phyloP scores from a whole-genome alignment of 768 basidiomycete species.

The Rhodotorula kratochvilovae region DNA sequence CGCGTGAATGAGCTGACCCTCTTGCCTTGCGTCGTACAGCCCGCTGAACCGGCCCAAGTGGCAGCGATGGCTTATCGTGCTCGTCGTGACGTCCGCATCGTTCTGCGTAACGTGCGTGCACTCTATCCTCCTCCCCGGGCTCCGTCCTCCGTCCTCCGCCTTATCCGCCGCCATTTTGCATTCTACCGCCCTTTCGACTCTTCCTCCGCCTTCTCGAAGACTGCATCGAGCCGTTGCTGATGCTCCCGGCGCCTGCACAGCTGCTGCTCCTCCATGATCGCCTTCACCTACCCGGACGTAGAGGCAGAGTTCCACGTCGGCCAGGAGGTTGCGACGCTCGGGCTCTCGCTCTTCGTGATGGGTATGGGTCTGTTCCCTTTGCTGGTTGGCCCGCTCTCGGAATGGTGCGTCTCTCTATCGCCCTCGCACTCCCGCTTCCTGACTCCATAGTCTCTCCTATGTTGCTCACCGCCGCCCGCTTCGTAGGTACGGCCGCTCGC shows the following conservation, averaged over 20 bases:
- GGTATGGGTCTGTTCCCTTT: constrained; percentile 38
- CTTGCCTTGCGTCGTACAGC: not conserved
- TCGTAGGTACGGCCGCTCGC: constrained; percentile 6
- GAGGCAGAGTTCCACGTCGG: constrained; percentile 57
- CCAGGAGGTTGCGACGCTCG: constrained; percentile 52
- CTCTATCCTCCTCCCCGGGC: too few relatives aligned
- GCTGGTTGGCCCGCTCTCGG: constrained; percentile 50
- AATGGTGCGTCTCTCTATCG: constrained; percentile 57
- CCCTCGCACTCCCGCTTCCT: too few relatives aligned
- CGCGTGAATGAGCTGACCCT: not conserved
- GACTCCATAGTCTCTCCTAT: too few relatives aligned
- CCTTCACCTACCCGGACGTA: constrained; percentile 45
- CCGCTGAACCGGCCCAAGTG: constrained; percentile 30
- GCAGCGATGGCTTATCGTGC: constrained; percentile 43
- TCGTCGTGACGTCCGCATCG: constrained; percentile 35
- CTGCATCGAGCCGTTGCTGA: too few relatives aligned
- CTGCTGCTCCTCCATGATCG: constrained; percentile 24
- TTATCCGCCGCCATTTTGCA: too few relatives aligned
- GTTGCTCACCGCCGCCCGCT: not conserved
- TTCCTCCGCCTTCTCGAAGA: constrained; percentile 13
- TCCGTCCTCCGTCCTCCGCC: too few relatives aligned
- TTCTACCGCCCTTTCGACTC: too few relatives aligned
- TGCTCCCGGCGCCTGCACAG: not conserved
- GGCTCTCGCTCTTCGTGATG: constrained; percentile 33
- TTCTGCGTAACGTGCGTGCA: constrained; percentile 29